Evolutionary conservation across 1,284 basidiomycete species (phyloP).

Genomic region (Macrocystidia cucumis): DNA sequence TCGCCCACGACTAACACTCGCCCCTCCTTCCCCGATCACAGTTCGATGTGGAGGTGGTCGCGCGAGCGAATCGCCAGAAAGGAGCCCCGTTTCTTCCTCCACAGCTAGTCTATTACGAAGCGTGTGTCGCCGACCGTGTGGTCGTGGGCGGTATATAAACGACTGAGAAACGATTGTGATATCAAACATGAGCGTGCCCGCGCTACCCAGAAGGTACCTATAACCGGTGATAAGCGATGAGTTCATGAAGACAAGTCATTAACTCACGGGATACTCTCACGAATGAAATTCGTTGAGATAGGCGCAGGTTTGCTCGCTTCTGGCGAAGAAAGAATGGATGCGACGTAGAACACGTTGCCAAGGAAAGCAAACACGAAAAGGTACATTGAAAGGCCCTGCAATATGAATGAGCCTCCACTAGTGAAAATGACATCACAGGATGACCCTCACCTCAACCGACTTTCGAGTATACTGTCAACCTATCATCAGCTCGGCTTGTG

Average conservation of each 20-base stretch:
- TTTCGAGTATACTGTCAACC: slow-evolving; percentile 70
- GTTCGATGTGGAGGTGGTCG: too few species aligned
- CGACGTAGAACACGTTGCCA: slow-evolving; percentile 86
- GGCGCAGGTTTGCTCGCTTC: slow-evolving; percentile 44
- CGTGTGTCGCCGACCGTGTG: slow-evolving; percentile 22
- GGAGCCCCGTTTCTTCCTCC: slow-evolving; percentile 40
- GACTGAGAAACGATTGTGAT: slow-evolving; percentile 67
- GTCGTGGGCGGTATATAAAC: slow-evolving; percentile 41
- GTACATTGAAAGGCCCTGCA: slow-evolving; percentile 82
- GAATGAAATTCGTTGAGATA: slow-evolving; percentile 50
- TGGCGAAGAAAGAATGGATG: slow-evolving; percentile 72
- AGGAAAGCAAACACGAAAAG: slow-evolving; percentile 89
- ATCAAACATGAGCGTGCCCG: slow-evolving; percentile 86
- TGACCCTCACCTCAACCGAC: slow-evolving; percentile 72
- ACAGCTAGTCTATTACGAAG: slow-evolving; percentile 18
- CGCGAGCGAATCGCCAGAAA: slow-evolving; percentile 28
- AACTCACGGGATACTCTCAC: slow-evolving; percentile 69
- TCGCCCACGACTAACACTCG: too few species aligned
- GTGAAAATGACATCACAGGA: slow-evolving; percentile 1
- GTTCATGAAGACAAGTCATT: slow-evolving; percentile 10
- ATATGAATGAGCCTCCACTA: slow-evolving; percentile 5
- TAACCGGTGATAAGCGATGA: slow-evolving; percentile 6
- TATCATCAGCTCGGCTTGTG: too few species aligned
- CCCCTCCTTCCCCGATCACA: too few species aligned
- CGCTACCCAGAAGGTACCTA: slow-evolving; percentile 83